A percentile compares a stretch with the other conserved stretches of the same genome.
These are phyloP conservation scores for Ustulina deusta DNA, from an alignment of 2,329 filamentous ascomycete genomes.

Conservation along the genomic window DNA sequence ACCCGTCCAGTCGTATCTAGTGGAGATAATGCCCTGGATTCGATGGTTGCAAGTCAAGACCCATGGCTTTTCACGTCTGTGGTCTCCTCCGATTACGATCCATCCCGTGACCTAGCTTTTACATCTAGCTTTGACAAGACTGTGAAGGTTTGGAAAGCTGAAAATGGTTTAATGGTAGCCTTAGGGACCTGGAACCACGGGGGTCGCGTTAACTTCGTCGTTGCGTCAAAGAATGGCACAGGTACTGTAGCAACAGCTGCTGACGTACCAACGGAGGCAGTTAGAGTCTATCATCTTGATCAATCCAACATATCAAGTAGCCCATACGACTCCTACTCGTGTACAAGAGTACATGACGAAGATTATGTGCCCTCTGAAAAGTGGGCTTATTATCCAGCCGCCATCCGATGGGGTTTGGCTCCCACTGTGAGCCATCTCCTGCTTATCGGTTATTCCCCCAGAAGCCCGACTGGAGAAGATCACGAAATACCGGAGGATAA, in stretches of 20 bases:
- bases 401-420: conserved; percentile 70
- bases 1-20: conserved; percentile 64
- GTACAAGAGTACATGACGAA: conserved; percentile 49
- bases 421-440: conserved; percentile 62
- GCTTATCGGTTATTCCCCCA: conserved; percentile 72
- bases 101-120: conserved; percentile 60
- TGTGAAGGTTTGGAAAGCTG: conserved; percentile 69
- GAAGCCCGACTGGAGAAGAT: conserved; percentile 65
- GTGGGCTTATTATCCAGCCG: conserved; percentile 73
- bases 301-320: conserved; percentile 25
- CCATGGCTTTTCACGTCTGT: conserved; percentile 75
- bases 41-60: conserved; percentile 70
- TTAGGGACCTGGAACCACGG: conserved; percentile 67
- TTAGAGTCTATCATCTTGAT: conserved; percentile 67
- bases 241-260: conserved; percentile 70
- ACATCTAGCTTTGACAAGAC: conserved; percentile 72
- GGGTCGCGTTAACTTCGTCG: conserved; percentile 73
- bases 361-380: conserved; percentile 56
- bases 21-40: conserved; percentile 66
- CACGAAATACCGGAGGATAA: conserved; percentile 69
- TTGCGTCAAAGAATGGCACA: conserved; percentile 61
- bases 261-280: conserved; percentile 65
- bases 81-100: conserved; percentile 69
- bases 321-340: conserved; percentile 50
- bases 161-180: conserved; percentile 58